These are phyloP conservation scores for Colletotrichum tofieldiae DNA, from an alignment of 2,329 filamentous ascomycete species.

Conservation along the genomic window DNA sequence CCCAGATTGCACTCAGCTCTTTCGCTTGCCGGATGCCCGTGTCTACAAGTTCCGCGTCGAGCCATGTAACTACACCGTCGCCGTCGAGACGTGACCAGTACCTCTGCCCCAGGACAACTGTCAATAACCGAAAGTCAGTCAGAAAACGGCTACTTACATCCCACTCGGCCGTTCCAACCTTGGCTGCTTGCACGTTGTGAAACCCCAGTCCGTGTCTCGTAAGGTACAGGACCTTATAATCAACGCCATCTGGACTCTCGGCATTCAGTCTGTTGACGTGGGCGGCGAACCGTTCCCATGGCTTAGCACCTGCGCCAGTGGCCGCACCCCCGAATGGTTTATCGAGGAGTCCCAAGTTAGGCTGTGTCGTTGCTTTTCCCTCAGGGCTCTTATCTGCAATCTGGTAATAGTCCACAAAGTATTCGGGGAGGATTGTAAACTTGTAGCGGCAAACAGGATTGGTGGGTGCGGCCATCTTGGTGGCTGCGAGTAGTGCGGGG, in stretches of 20 bases:
- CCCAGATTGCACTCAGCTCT: constrained; percentile 68
- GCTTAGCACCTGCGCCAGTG: constrained; percentile 52
- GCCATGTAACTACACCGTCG: constrained; percentile 56
- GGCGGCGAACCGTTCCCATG: constrained; percentile 67
- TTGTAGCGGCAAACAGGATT: constrained; percentile 6
- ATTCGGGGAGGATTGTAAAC: constrained; percentile 33
- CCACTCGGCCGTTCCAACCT: constrained; percentile 71
- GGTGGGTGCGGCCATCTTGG: constrained; percentile 15
- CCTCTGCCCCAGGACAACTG: constrained; percentile 44
- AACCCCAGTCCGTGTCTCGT: constrained; percentile 72
- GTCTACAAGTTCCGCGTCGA: constrained; percentile 65
- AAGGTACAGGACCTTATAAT: constrained; percentile 69
- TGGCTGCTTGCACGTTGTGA: constrained; percentile 66
- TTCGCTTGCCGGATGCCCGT: constrained; percentile 68
- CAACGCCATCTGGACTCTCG: constrained; percentile 57
- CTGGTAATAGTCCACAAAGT: constrained; percentile 25
- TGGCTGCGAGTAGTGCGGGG: constrained; percentile 18
- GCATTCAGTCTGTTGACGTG: constrained; percentile 65
- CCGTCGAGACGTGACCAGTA: constrained; percentile 58
- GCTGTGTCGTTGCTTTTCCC: constrained; percentile 57
- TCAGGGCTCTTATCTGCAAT: constrained; percentile 46
- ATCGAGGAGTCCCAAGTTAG: constrained; percentile 69
- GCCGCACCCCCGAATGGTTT: constrained; percentile 56
- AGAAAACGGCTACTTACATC: constrained; percentile 55
- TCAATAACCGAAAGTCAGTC: background rate